Conservation (phyloP, 805 yeast genomes). For the Wickerhamia fluorescens region DNA sequence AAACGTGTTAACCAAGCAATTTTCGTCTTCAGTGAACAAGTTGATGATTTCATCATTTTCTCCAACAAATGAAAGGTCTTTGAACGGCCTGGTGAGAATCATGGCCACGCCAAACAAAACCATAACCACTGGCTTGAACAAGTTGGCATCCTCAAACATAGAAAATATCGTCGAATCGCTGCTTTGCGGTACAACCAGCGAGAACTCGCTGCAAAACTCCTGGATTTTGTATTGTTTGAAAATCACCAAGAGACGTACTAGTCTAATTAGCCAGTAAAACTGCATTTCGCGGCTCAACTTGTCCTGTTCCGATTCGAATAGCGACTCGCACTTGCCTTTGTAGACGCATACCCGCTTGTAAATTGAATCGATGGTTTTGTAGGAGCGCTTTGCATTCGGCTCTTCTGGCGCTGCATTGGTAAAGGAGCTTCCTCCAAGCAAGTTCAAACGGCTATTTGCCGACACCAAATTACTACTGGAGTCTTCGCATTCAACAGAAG, state of each 20-base stretch:
- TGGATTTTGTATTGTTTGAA: slow-evolving; percentile 20
- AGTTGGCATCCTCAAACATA: slow-evolving; percentile 1
- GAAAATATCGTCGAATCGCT: too few species aligned
- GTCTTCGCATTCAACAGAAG: slow-evolving; percentile 2
- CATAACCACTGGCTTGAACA: slow-evolving; percentile 14
- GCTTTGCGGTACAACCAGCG: too few species aligned
- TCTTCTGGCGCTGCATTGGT: too few species aligned
- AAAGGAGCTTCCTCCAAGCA: too few species aligned
- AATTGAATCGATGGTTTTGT: slow-evolving; percentile 9
- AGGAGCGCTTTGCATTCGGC: too few species aligned
- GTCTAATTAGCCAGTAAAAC: slow-evolving; percentile 15
- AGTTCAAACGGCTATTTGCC: too few species aligned
- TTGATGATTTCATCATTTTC: slow-evolving; percentile 12
- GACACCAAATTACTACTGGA: too few species aligned
- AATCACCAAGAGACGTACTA: slow-evolving; percentile 15
- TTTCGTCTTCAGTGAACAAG: slow-evolving; percentile 9
- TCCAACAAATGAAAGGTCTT: slow-evolving; percentile 14
- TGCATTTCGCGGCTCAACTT: slow-evolving; percentile 11
- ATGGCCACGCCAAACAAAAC: slow-evolving; percentile 18
- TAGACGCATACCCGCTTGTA: slow-evolving; percentile 18
- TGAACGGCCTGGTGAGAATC: slow-evolving; percentile 24
- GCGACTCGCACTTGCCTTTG: slow-evolving; percentile 13
- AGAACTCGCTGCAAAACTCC: slow-evolving; percentile 19
- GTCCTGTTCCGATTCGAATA: slow-evolving; percentile 2
- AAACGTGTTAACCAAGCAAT: slow-evolving; percentile 9